These are phyloP conservation scores for Scleromitrula shiraiana DNA, from an alignment of 2,329 filamentous ascomycete genomes.

Conservation along the genomic window DNA sequence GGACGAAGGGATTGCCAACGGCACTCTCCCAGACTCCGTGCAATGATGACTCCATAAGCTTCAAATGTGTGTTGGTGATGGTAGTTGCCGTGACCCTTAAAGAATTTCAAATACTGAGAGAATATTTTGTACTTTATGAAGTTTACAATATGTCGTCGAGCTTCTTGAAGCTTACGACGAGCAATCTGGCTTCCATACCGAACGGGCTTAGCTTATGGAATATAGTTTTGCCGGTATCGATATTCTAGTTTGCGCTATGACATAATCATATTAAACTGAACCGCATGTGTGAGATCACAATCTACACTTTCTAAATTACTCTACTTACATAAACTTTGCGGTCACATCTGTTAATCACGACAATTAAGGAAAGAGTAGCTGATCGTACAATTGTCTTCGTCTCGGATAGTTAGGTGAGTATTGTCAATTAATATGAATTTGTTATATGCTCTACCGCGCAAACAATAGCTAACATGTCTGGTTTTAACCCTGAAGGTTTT, in stretches of 20 bases:
- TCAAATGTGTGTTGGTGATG: constrained; percentile 9
- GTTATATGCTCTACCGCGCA: too few species aligned
- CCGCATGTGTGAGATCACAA: constrained; percentile 2
- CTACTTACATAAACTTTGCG: too few species aligned
- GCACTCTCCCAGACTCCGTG: constrained; percentile 91
- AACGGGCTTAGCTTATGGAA: constrained; percentile 12
- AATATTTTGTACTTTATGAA: neutral
- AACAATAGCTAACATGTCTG: too few species aligned
- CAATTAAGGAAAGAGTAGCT: too few species aligned
- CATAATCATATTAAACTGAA: neutral
- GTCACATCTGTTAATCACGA: too few species aligned
- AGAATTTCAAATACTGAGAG: too few species aligned
- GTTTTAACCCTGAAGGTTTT: too few species aligned
- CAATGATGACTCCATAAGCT: constrained; percentile 70
- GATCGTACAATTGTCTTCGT: too few species aligned
- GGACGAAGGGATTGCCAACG: constrained; percentile 75
- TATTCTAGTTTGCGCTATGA: constrained; percentile 17
- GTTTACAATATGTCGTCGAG: neutral
- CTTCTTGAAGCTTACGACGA: constrained; percentile 12
- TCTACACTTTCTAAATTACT: neutral
- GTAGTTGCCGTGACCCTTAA: too few species aligned
- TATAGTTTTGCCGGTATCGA: constrained; percentile 11
- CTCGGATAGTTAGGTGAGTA: too few species aligned
- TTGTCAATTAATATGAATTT: too few species aligned
- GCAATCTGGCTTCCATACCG: constrained; percentile 16